A percentile compares a stretch with the other conserved stretches of the same genome.
These are phyloP conservation scores for Metschnikowia kunwiensis DNA, from an alignment of 805 yeast species.

Conservation along the genomic window DNA sequence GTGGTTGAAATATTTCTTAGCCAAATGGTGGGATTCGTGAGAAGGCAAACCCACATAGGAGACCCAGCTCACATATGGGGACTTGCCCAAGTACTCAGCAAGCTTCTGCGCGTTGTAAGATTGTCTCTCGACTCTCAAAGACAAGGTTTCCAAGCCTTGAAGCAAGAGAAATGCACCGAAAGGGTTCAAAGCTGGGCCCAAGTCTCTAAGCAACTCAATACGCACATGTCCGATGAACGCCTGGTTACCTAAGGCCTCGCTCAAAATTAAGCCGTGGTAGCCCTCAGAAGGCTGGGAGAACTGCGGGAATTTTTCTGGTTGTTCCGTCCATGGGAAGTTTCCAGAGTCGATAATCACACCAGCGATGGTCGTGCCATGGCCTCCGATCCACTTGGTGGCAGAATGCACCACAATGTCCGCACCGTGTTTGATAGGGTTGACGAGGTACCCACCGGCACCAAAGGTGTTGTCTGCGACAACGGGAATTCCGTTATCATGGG, in stretches of 20 bases:
- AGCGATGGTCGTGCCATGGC: slow-evolving; percentile 93
- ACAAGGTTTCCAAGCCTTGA: slow-evolving; percentile 92
- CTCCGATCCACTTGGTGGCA: slow-evolving; percentile 97
- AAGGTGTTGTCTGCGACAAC: slow-evolving; percentile 94
- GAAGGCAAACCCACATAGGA: slow-evolving; percentile 87
- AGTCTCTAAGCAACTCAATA: slow-evolving; percentile 83
- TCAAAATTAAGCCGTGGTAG: slow-evolving; percentile 82
- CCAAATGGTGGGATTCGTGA: slow-evolving; percentile 73
- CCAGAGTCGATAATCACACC: slow-evolving; percentile 91
- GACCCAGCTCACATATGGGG: slow-evolving; percentile 81
- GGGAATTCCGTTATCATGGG: slow-evolving; percentile 85
- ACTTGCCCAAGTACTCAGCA: slow-evolving; percentile 70
- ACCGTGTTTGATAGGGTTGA: slow-evolving; percentile 82
- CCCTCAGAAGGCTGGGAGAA: slow-evolving; percentile 89
- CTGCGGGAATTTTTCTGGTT: slow-evolving; percentile 88
- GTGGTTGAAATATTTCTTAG: slow-evolving; percentile 70
- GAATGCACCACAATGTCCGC: slow-evolving; percentile 92
- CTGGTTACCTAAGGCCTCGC: slow-evolving; percentile 74
- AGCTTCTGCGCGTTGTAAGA: slow-evolving; percentile 75
- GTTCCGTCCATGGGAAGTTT: slow-evolving; percentile 84
- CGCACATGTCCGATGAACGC: slow-evolving; percentile 81
- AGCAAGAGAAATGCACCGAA: slow-evolving; percentile 81
- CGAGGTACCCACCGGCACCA: slow-evolving; percentile 92
- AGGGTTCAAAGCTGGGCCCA: slow-evolving; percentile 88
- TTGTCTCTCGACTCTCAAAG: slow-evolving; percentile 92